phyloP scores from a whole-genome alignment of 768 basidiomycete genomes.

The Tricholoma sp. region DNA sequence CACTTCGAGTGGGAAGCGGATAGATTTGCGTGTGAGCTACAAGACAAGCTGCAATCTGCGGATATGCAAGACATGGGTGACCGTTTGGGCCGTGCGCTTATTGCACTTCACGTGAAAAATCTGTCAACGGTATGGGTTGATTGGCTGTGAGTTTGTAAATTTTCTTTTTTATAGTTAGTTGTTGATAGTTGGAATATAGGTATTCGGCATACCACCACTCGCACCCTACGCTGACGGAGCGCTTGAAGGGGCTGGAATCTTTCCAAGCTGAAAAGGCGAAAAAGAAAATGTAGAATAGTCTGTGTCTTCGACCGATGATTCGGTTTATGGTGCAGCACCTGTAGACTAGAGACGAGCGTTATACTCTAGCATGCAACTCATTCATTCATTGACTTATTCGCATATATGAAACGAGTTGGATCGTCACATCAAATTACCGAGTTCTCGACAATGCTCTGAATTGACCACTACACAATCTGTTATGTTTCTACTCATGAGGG shows the following conservation, averaged over 20 bases:
- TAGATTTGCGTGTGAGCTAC: conserved; percentile 73
- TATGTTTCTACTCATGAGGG: too few relatives aligned
- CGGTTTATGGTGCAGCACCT: too few relatives aligned
- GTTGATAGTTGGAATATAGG: conserved; percentile 27
- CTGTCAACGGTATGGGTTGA: conserved; percentile 92
- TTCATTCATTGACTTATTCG: too few relatives aligned
- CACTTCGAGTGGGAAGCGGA: conserved; percentile 94
- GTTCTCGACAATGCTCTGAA: too few relatives aligned
- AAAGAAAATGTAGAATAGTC: conserved; percentile 25
- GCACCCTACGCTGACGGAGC: conserved; percentile 91
- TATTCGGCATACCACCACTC: conserved; percentile 97
- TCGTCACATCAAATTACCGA: too few relatives aligned
- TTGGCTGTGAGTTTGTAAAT: conserved; percentile 59
- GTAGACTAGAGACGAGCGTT: too few relatives aligned
- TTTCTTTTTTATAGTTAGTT: conserved; percentile 3
- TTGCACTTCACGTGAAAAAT: conserved; percentile 88
- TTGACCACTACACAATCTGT: too few relatives aligned
- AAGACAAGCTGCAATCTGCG: conserved; percentile 41
- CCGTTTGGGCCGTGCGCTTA: conserved; percentile 75
- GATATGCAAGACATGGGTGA: conserved; percentile 85
- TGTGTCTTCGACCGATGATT: too few relatives aligned
- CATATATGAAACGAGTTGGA: too few relatives aligned
- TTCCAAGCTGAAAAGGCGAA: conserved; percentile 46
- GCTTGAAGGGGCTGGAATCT: conserved; percentile 75
- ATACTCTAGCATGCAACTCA: too few relatives aligned